Evolutionary conservation across 73 alveolate genomes (phyloP), one percentile per base, ranked within the genome.

Genomic region (Paramecium tetraurelia): DNA sequence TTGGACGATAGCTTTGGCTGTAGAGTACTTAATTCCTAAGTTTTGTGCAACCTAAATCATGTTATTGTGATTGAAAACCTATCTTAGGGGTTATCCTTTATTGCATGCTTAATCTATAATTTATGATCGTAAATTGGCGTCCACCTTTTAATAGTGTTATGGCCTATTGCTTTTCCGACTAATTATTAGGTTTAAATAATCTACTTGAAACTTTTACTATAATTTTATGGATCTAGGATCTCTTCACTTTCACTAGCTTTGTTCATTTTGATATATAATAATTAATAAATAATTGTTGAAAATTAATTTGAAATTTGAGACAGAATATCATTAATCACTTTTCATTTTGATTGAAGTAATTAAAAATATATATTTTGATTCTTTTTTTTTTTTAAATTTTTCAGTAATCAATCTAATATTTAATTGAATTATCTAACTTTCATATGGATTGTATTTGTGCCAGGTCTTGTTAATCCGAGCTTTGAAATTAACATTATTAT

Each of bases 1-100:
- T 44, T 80, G 48, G 3, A 80, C 48, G 0, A 80, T 80, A 9
- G 90, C 90, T 80, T 80, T 80, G 2, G 77, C 90, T 44, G 90
- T 80, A 10, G 90, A 80, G 24, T 80, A 80, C 46, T 80, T 80
- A 22, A 80, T 48, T 2, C 90, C 90, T 41, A 80, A 48, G 12
- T n/a, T 44, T 43, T 80, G 2, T 24, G 90, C 90, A 22, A 80
- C 27, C 90, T 80, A 20, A 35, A 43, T 59, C 3, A 75, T 10
- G 5, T 20, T 40, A 12, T 43, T 80, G 27, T 40, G 12, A 5
- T 22, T 14, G 1, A 44, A 11, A 38, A 80, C 90, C 29, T 80
- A 63, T 80, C 90, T 80, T 43, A 80, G 35, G 10, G 90, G 75
- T 9, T 43, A 20, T 4, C 90, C 90, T 80, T 80, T 24, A 14